Conservation (phyloP, 1,139 yeast genomes). For the Candida sp. region DNA sequence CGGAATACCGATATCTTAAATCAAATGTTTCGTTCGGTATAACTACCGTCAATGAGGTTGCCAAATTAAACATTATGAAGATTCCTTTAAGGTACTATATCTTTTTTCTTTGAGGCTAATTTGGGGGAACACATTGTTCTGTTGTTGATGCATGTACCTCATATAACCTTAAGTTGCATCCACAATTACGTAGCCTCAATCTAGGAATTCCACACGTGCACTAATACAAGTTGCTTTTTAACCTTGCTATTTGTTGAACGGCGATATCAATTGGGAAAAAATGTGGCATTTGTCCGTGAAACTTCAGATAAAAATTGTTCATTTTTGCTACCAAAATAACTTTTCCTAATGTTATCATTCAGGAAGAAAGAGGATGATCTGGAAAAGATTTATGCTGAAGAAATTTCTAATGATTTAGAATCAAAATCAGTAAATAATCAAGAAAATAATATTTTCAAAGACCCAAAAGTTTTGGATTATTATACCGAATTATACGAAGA, state of each 20-base stretch:
- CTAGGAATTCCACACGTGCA: background rate
- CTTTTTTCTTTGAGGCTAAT: too few relatives aligned
- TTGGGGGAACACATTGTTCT: too few relatives aligned
- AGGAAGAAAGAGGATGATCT: background rate
- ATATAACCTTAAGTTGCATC: too few relatives aligned
- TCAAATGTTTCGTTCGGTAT: too few relatives aligned
- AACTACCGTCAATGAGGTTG: too few relatives aligned
- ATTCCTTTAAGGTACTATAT: too few relatives aligned
- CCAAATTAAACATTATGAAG: too few relatives aligned
- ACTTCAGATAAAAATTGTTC: too few relatives aligned
- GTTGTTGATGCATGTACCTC: too few relatives aligned
- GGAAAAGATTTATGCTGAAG: background rate
- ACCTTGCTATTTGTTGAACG: background rate
- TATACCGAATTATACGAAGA: constrained; percentile 23
- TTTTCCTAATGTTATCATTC: too few relatives aligned
- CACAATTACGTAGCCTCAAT: background rate
- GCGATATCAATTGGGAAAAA: background rate
- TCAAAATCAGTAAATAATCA: background rate
- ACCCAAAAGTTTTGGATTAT: constrained; percentile 23
- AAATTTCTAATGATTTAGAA: background rate
- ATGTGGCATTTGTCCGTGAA: background rate
- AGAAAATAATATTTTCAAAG: constrained; percentile 21
- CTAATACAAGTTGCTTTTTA: background rate
- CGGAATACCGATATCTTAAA: too few relatives aligned
- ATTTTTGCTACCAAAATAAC: too few relatives aligned